These are phyloP conservation scores for Aspergillus felis DNA, from an alignment of 2,329 filamentous ascomycete genomes.

Conservation along the genomic window DNA sequence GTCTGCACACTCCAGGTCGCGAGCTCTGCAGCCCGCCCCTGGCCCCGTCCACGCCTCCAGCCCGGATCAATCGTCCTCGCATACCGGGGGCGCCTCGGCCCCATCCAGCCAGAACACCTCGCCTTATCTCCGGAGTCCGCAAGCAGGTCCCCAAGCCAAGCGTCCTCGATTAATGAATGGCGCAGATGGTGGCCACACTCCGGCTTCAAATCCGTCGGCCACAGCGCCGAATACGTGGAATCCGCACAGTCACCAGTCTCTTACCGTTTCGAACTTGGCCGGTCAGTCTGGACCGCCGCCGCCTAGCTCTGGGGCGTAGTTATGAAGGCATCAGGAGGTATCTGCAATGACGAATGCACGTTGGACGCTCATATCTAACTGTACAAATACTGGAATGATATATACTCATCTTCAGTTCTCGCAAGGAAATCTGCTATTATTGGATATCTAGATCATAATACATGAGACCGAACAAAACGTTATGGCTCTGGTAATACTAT, in stretches of 20 bases:
- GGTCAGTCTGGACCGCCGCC: conserved; percentile 23
- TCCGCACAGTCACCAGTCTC: conserved; percentile 6
- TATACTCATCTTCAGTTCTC: neutral
- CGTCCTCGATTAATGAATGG: conserved; percentile 36
- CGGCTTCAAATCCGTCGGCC: conserved; percentile 4
- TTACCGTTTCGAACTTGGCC: conserved; percentile 22
- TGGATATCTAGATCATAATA: neutral
- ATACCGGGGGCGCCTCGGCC: conserved; percentile 15
- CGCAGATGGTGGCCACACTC: neutral
- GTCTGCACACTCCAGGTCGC: neutral
- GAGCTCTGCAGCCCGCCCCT: conserved; percentile 13
- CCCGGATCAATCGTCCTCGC: conserved; percentile 23
- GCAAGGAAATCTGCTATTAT: neutral
- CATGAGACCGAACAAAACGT: neutral
- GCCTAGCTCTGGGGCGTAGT: conserved; percentile 6
- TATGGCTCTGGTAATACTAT: neutral
- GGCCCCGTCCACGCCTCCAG: conserved; percentile 19
- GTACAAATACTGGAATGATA: neutral
- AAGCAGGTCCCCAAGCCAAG: conserved; percentile 25
- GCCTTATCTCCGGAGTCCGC: conserved; percentile 23
- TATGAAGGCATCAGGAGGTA: neutral
- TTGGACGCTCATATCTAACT: neutral
- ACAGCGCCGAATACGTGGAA: conserved; percentile 6
- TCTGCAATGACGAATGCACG: neutral
- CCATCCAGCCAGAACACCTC: conserved; percentile 28